Conservation (phyloP, 1,284 basidiomycete genomes). For the Erythrobasidium hasegawianum region DNA sequence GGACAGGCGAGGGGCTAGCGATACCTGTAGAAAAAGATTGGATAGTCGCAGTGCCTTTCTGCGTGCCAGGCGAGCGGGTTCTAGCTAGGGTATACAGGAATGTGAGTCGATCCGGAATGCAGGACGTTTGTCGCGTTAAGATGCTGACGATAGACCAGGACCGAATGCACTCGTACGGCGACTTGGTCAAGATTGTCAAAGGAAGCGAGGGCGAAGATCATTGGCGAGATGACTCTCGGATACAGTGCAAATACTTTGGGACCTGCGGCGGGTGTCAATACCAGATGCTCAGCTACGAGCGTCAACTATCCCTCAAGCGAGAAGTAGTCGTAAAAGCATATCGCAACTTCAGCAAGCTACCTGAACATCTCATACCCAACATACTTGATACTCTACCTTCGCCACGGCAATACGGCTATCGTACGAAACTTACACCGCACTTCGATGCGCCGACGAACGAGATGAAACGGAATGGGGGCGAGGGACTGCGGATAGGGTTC, state of each 20-base stretch:
- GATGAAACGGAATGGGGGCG: slow-evolving; percentile 49
- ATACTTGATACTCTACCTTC: slow-evolving; percentile 76
- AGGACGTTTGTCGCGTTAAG: not conserved
- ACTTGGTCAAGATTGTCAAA: slow-evolving; percentile 68
- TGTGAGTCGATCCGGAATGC: slow-evolving; percentile 36
- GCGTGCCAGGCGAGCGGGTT: slow-evolving; percentile 74
- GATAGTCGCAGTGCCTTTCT: slow-evolving; percentile 76
- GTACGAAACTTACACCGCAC: slow-evolving; percentile 96
- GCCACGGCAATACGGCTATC: slow-evolving; percentile 83
- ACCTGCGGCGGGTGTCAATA: slow-evolving; percentile 56
- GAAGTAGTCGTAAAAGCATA: slow-evolving; percentile 85
- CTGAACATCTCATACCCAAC: slow-evolving; percentile 59
- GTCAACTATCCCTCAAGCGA: slow-evolving; percentile 79
- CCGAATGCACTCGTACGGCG: slow-evolving; percentile 67
- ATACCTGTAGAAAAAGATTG: slow-evolving; percentile 58
- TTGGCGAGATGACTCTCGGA: slow-evolving; percentile 62
- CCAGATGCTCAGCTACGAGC: slow-evolving; percentile 81
- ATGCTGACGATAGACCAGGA: slow-evolving; percentile 36
- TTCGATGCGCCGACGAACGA: slow-evolving; percentile 66
- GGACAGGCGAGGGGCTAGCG: slow-evolving; percentile 66
- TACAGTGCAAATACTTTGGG: slow-evolving; percentile 81
- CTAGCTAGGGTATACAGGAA: slow-evolving; percentile 64
- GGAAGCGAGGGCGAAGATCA: slow-evolving; percentile 50
- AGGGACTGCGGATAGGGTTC: slow-evolving; percentile 75
- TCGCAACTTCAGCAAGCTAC: slow-evolving; percentile 66